Conservation (phyloP, 2,329 filamentous ascomycete genomes). For the Bipolaris cookei region DNA sequence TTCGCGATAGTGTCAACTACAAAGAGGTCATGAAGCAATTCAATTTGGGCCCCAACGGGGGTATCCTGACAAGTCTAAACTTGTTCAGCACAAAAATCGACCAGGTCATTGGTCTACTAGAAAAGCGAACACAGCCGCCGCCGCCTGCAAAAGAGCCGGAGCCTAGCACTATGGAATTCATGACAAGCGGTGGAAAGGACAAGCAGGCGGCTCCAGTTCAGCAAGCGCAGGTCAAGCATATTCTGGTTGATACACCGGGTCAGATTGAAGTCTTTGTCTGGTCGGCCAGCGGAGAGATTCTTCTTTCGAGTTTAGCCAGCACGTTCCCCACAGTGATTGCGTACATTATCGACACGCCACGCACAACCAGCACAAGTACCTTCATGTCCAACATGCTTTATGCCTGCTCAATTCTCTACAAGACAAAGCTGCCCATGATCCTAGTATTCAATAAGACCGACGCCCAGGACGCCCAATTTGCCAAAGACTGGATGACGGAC, state of each 20-base stretch:
- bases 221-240: conserved; percentile 71
- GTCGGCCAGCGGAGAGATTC: conserved; percentile 92
- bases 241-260: conserved; percentile 92
- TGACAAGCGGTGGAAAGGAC: conserved; percentile 43
- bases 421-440: conserved; percentile 98
- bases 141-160: conserved; percentile 33
- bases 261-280: conserved; percentile 99
- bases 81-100: conserved; percentile 98
- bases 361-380: conserved; percentile 89
- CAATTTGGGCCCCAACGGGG: conserved; percentile 95
- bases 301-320: conserved; percentile 89
- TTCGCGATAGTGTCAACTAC: conserved; percentile 98
- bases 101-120: conserved; percentile 85
- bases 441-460: conserved; percentile 99
- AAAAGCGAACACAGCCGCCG: conserved; percentile 78
- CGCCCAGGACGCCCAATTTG: conserved; percentile 87
- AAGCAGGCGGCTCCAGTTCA: conserved; percentile 49
- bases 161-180: conserved; percentile 45
- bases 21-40: conserved; percentile 99
- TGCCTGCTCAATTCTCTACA: conserved; percentile 97
- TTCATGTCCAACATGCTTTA: conserved; percentile 99
- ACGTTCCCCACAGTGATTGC: conserved; percentile 97
- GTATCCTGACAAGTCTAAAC: conserved; percentile 93
- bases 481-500: conserved; percentile 99
- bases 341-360: conserved; percentile 95